phyloP scores from a whole-genome alignment of 2,329 filamentous ascomycete genomes.

The Diaporthe citri region DNA sequence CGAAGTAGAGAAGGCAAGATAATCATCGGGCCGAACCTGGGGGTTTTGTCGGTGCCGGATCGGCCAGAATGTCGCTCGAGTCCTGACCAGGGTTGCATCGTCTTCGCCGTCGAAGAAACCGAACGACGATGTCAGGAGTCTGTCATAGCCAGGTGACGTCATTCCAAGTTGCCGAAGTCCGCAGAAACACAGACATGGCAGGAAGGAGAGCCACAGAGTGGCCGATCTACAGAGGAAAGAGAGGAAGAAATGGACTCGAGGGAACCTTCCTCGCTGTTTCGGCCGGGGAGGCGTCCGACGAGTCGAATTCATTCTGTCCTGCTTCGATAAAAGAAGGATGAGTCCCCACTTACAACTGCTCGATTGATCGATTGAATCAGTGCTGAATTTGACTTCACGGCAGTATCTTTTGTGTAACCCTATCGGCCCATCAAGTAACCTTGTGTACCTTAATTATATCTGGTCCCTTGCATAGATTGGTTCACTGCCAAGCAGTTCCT shows the following conservation, averaged over 20 bases:
- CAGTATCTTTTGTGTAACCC: slow-evolving; percentile 19
- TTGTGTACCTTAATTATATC: background rate
- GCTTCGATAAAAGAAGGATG: background rate
- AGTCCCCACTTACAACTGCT: background rate
- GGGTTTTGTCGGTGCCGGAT: background rate
- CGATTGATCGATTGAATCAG: background rate
- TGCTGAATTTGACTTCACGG: background rate
- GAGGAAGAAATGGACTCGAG: background rate
- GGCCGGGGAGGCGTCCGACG: background rate
- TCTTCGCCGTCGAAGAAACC: background rate
- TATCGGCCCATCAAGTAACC: background rate
- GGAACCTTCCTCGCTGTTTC: background rate
- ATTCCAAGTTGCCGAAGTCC: slow-evolving; percentile 1
- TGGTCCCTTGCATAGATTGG: slow-evolving; percentile 10
- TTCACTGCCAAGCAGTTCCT: slow-evolving; percentile 1
- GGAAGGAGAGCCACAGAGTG: background rate
- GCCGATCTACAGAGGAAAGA: too few species aligned
- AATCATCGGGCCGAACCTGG: background rate
- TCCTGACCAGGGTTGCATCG: slow-evolving; percentile 3
- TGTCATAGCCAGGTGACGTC: slow-evolving; percentile 18
- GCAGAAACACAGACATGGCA: background rate
- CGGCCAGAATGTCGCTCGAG: background rate
- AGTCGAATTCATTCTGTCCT: background rate
- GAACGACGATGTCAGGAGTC: slow-evolving; percentile 9
- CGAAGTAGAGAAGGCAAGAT: background rate